Evolutionary conservation across 768 basidiomycete genomes (phyloP).

Genomic region (Chiua virens): DNA sequence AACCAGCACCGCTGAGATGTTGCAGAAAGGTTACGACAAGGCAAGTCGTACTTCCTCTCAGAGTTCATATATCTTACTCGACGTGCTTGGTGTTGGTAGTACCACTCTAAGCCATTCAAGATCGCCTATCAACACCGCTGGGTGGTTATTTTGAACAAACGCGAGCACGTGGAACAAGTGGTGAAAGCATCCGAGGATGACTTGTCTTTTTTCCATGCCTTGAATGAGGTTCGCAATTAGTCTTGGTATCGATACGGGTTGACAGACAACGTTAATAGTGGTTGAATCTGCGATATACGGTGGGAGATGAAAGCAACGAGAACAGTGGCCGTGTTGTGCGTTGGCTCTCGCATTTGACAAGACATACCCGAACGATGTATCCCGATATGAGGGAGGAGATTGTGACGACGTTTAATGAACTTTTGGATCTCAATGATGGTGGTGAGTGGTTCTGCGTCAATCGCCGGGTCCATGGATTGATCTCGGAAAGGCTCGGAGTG

Average conservation of each 20-base stretch:
- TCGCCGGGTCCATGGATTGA: too few species aligned
- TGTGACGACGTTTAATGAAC: constrained; percentile 36
- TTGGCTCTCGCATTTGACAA: constrained; percentile 28
- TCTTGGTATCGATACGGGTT: constrained; percentile 16
- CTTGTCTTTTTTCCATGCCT: constrained; percentile 34
- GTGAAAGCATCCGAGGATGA: constrained; percentile 37
- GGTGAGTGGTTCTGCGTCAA: constrained; percentile 11
- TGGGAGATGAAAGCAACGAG: constrained; percentile 31
- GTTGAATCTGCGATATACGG: constrained; percentile 36
- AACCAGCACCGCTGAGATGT: constrained; percentile 11
- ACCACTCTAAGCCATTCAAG: too few species aligned
- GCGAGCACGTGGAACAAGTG: constrained; percentile 39
- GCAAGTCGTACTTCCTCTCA: constrained; percentile 7
- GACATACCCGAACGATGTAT: constrained; percentile 39
- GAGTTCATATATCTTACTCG: too few species aligned
- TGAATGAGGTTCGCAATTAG: constrained; percentile 33
- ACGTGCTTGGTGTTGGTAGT: too few species aligned
- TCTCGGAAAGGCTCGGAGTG: constrained; percentile 34
- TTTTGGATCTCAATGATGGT: constrained; percentile 22
- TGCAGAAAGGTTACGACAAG: constrained; percentile 34
- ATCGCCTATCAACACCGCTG: constrained; percentile 20
- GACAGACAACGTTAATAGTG: constrained; percentile 36
- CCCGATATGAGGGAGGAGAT: constrained; percentile 47
- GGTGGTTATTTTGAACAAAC: constrained; percentile 37
- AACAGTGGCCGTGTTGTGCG: constrained; percentile 30